Base-by-base conservation (phyloP, 23 red algal genomes). In the Chondrus crispus region DNA sequence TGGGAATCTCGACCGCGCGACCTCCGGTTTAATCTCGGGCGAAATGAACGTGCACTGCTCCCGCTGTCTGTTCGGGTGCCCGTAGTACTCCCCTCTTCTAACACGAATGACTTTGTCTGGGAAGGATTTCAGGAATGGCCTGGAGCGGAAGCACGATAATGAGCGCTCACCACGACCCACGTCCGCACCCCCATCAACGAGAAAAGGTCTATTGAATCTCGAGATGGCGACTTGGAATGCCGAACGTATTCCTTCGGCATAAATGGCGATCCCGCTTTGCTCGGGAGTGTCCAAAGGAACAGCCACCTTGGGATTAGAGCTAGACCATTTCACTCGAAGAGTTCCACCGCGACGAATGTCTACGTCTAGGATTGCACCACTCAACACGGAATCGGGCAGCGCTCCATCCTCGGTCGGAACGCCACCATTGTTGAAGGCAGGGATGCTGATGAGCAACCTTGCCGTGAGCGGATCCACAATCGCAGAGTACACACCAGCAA, bases 361-460 rank as follows among this genome's bases (percentile, higher is more conserved):
- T 2, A 54, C 74, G 20, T 55, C 2, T 16, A 80, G 46, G 11
- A 80, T 80, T 11, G 74, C 46, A 54, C 37, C 3, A 2, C 18
- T 45, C 46, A 54, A 80, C 29, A 80, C 57, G 30, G 26, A 80
- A 32, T 80, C 74, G 19, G 74, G 22, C 36, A 80, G 74, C 26
- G 51, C 30, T 18, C 74, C 74, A 38, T 80, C 28, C 26, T 36
- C 29, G 7, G 42, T 45, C 57, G 74, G 18, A 2, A 43, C 74
- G 40, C 74, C 74, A 12, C 74, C 74, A 40, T 80, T 80, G 46
- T 80, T 80, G 46, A 80, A 80, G 3, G 74, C 57, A 8, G 42
- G 24, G 3, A 80, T 22, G 9, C 46, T 54, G 5, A 80, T 32
- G n/a, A 50, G 57, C 19, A 80, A 54, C 13, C 57, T 80, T 29